These are phyloP conservation scores for Xylaria scruposa DNA, from an alignment of 495 filamentous ascomycete species.

Conservation along the genomic window DNA sequence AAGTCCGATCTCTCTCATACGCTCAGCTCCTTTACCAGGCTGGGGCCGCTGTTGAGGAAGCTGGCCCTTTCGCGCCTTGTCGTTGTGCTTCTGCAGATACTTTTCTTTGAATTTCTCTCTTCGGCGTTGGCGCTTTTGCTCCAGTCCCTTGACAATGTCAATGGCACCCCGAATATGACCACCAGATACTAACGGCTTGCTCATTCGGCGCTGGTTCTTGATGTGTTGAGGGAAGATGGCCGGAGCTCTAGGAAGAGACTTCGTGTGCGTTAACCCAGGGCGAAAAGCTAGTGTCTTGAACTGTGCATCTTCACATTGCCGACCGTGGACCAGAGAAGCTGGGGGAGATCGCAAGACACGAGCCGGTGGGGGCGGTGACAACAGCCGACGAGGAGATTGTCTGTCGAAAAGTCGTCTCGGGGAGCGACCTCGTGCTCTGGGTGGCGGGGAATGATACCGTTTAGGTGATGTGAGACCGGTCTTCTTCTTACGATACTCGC, in stretches of 20 bases:
- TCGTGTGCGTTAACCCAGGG: slow-evolving; percentile 70
- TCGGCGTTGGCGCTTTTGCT: slow-evolving; percentile 89
- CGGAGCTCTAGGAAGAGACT: slow-evolving; percentile 77
- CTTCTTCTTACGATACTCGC: slow-evolving; percentile 48
- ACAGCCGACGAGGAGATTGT: slow-evolving; percentile 72
- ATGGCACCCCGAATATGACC: slow-evolving; percentile 81
- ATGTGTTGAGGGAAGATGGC: slow-evolving; percentile 68
- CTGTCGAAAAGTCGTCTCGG: slow-evolving; percentile 68
- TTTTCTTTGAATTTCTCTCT: slow-evolving; percentile 78
- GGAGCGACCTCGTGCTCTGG: slow-evolving; percentile 53
- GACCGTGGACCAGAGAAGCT: slow-evolving; percentile 48
- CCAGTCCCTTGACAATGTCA: slow-evolving; percentile 95
- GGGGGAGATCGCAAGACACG: slow-evolving; percentile 50
- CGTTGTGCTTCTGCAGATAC: slow-evolving; percentile 73
- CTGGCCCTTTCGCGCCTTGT: slow-evolving; percentile 58
- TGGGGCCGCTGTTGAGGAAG: slow-evolving; percentile 56
- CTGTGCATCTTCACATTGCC: slow-evolving; percentile 41
- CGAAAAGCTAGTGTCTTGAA: slow-evolving; percentile 69
- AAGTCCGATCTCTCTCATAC: slow-evolving; percentile 92
- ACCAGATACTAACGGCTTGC: slow-evolving; percentile 43
- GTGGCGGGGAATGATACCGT: slow-evolving; percentile 55
- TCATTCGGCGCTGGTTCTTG: slow-evolving; percentile 41
- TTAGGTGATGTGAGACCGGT: slow-evolving; percentile 45
- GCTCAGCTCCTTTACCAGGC: slow-evolving; percentile 87
- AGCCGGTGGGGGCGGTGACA: slow-evolving; percentile 64